These are phyloP conservation scores for Sarocladiaceae sp. DNA, from an alignment of 2,329 filamentous ascomycete genomes.

Conservation along the genomic window DNA sequence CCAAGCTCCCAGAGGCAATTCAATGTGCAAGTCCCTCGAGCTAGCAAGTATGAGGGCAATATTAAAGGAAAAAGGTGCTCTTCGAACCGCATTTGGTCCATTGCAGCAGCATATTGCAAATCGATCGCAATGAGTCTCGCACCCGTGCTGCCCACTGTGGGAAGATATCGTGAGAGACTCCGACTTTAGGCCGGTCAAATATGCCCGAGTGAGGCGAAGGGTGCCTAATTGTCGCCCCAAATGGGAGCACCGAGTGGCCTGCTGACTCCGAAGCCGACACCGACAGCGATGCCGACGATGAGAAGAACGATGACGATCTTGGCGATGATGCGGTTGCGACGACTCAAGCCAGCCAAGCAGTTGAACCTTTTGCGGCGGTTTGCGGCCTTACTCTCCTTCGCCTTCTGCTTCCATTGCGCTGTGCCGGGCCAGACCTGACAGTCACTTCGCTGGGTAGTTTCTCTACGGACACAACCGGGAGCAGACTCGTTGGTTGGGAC, in stretches of 20 bases:
- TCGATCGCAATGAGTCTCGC: too few species aligned
- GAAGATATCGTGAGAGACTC: not conserved
- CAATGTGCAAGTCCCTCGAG: too few species aligned
- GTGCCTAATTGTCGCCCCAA: conserved; percentile 35
- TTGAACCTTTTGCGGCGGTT: conserved; percentile 41
- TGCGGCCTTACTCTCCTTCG: conserved; percentile 50
- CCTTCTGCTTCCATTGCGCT: conserved; percentile 54
- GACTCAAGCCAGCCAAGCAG: conserved; percentile 46
- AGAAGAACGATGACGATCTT: conserved; percentile 49
- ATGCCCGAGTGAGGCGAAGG: conserved; percentile 1
- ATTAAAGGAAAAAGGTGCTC: too few species aligned
- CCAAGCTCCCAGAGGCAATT: too few species aligned
- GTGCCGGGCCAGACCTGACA: conserved; percentile 55
- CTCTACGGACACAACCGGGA: not conserved
- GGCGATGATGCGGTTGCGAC: conserved; percentile 45
- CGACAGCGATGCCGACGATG: conserved; percentile 47
- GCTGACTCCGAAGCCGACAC: conserved; percentile 54
- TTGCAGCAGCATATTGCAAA: too few species aligned
- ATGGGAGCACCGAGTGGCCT: conserved; percentile 54
- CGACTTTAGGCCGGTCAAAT: too few species aligned
- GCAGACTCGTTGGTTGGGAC: conserved; percentile 24
- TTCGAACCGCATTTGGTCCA: too few species aligned
- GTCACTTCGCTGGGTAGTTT: conserved; percentile 32
- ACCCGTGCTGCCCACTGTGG: not conserved
- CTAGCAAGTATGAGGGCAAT: too few species aligned